Conservation (phyloP, 116 monocot genomes). For the Trichopus zeylanicus region DNA sequence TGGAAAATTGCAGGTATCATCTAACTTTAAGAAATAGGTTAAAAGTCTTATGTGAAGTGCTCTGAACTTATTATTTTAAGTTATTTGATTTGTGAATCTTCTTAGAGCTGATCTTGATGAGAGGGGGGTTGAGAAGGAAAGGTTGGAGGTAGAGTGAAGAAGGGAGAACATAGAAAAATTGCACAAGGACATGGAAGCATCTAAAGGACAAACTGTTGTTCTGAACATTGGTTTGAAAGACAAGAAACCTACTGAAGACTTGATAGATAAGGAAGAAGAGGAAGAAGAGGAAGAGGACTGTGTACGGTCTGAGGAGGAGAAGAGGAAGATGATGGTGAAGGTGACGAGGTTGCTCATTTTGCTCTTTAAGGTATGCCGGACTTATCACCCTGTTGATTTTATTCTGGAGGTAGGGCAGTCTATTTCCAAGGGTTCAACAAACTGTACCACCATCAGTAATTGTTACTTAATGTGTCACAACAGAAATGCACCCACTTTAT, state of each 20-base stretch:
- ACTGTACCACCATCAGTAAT: too few relatives aligned
- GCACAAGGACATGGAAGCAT: constrained; percentile 69
- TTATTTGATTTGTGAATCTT: background rate
- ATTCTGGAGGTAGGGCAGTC: too few relatives aligned
- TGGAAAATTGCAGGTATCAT: constrained; percentile 84
- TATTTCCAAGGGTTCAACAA: too few relatives aligned
- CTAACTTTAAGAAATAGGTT: background rate
- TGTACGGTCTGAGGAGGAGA: constrained; percentile 48
- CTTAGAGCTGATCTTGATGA: constrained; percentile 90
- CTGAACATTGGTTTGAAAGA: constrained; percentile 81
- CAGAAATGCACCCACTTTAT: too few relatives aligned
- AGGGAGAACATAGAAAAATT: constrained; percentile 72
- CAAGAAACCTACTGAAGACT: constrained; percentile 15
- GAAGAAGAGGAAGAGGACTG: constrained; percentile 30
- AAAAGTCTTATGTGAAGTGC: too few relatives aligned
- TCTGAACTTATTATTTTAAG: too few relatives aligned
- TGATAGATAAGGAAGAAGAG: constrained; percentile 57
- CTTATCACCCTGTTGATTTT: too few relatives aligned
- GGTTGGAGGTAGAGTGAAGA: constrained; percentile 59
- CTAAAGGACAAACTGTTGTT: constrained; percentile 76
- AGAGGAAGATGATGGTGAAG: constrained; percentile 57
- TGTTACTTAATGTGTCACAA: too few relatives aligned
- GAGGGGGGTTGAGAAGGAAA: constrained; percentile 74
- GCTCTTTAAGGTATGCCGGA: constrained; percentile 36
- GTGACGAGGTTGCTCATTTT: constrained; percentile 74